These are phyloP conservation scores for Purshia tridentata DNA, from an alignment of 306 rosid species.

Conservation along the genomic window DNA sequence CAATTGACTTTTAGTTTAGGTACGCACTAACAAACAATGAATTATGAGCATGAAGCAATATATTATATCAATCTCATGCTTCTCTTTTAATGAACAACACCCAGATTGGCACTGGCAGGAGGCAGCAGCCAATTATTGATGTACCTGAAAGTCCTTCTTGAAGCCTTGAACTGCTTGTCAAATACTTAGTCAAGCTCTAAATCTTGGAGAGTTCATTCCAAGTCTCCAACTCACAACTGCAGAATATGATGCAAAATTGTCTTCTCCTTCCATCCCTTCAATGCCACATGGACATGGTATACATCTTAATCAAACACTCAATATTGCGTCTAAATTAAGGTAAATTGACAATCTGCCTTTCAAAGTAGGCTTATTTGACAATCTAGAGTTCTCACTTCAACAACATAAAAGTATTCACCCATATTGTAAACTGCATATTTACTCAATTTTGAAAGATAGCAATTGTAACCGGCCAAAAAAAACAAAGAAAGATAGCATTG, in stretches of 20 bases:
- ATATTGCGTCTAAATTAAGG: conserved; percentile 4
- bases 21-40: too few relatives aligned
- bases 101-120: not conserved
- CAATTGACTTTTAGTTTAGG: not conserved
- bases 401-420: not conserved
- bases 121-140: too few relatives aligned
- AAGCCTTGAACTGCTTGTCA: not conserved
- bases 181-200: not conserved
- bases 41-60: too few relatives aligned
- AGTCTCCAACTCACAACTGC: not conserved
- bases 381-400: too few relatives aligned
- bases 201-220: not conserved
- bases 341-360: not conserved
- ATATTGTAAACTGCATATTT: not conserved
- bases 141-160: conserved; percentile 6
- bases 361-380: too few relatives aligned
- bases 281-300: not conserved
- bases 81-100: not conserved
- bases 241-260: not conserved
- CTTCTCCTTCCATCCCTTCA: not conserved
- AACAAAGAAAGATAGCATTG: too few relatives aligned
- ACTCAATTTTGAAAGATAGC: not conserved
- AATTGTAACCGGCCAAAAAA: too few relatives aligned
- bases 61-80: not conserved
- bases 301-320: not conserved